Base-by-base conservation (phyloP, 2,329 filamentous ascomycete genomes). In the Pseudonectria buxi region DNA sequence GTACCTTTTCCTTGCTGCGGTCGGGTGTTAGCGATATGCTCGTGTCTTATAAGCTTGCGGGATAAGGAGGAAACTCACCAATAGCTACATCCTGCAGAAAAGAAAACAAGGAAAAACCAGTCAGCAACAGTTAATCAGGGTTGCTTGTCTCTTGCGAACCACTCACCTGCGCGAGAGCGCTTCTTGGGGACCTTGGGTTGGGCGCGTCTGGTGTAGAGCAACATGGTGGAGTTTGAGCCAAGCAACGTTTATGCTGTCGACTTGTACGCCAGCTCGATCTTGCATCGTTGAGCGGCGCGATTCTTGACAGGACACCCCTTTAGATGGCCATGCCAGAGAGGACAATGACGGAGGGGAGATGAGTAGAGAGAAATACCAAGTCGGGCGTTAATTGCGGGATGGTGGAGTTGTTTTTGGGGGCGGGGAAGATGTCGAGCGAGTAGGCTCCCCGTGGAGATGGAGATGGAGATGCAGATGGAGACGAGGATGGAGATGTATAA, bases 151-250 rank as follows among this genome's bases (percentile, higher is more conserved):
- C 24, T 12, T 16, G 10, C 14, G 10, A 11, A 15, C 27, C 18
- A 68, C 69, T 61, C 58, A 77, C 73, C 73, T 54, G 71, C 68
- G 61, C 74, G 65, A n/a, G 75, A 78, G 36, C 75, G 67, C 50
- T 63, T 69, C 58, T 78, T 79, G 24, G 74, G 74, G 29, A 66
- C 61, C 57, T 76, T 78, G n/a, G 74, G 71, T 30, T 67, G 56
- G 39, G 74, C 74, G 32, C 71, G 57, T 55, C 65, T 68, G n/a
- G 73, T 75, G 51, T 76, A 79, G 29, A 79, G 56, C 47, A 79
- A 58, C 75, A 78, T 78, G 29, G 9, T 22, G 18, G 18, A 22
- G 5, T 5, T 22, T 22, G 18, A 22, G 18, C 18, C 9, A 22
- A 22, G 18, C 18, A 22, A 22, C 9, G 18, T 9, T 9, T 22